phyloP scores from a whole-genome alignment of 768 basidiomycete species.

The Leccinum rimulosum region DNA sequence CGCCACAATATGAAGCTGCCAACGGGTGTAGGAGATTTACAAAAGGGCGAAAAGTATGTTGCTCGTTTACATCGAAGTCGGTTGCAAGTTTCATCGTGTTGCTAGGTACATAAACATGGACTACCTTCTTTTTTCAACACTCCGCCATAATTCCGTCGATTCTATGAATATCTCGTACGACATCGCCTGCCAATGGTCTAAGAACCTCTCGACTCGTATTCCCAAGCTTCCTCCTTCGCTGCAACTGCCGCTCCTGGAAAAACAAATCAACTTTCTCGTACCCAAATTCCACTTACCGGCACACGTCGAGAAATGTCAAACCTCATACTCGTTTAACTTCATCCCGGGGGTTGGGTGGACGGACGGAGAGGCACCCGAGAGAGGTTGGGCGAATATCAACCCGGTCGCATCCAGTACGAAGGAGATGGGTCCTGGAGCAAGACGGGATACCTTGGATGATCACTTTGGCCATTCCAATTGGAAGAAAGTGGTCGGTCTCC shows the following conservation, averaged over 20 bases:
- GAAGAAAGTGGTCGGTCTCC: not conserved
- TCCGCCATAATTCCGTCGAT: not conserved
- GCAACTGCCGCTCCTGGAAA: not conserved
- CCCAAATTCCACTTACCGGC: not conserved
- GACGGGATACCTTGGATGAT: not conserved
- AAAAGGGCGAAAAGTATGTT: not conserved
- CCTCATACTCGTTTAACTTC: not conserved
- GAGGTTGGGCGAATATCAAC: constrained; percentile 36
- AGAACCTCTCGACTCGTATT: not conserved
- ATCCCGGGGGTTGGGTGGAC: not conserved
- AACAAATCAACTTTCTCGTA: not conserved
- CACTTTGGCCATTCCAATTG: not conserved
- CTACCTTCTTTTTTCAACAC: not conserved
- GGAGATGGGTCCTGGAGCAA: constrained; percentile 34
- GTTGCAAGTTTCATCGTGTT: not conserved
- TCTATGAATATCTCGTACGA: not conserved
- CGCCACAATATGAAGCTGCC: not conserved
- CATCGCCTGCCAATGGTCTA: not conserved
- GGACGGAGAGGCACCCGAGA: constrained; percentile 35
- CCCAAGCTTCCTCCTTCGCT: not conserved
- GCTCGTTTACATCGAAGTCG: not conserved
- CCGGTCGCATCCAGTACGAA: constrained; percentile 29
- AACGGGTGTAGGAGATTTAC: not conserved
- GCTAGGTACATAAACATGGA: not conserved
- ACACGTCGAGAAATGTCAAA: not conserved